These are phyloP conservation scores for Secale cereale DNA, from an alignment of 176 grass and related monocot genomes.

Conservation along the genomic window DNA sequence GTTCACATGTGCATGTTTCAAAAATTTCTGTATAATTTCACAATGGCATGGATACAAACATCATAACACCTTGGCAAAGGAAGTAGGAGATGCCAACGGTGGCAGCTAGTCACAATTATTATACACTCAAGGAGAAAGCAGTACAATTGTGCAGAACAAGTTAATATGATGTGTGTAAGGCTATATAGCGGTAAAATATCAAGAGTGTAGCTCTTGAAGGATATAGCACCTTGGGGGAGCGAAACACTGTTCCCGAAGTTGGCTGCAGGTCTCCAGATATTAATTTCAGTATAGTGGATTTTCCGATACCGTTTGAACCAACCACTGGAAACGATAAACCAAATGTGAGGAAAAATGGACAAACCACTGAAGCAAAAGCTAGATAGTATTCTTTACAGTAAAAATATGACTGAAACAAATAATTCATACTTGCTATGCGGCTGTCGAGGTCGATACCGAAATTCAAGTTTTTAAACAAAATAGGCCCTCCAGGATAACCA, in stretches of 20 bases:
- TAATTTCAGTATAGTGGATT: slow-evolving; percentile 95
- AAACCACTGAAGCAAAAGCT: background rate
- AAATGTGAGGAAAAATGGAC: slow-evolving; percentile 17
- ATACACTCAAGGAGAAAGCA: background rate
- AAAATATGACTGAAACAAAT: background rate
- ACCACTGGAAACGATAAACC: slow-evolving; percentile 66
- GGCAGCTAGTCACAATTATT: background rate
- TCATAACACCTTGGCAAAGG: background rate
- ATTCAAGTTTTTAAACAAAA: slow-evolving; percentile 97
- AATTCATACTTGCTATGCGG: slow-evolving; percentile 85
- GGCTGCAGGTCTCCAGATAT: slow-evolving; percentile 97
- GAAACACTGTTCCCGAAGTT: slow-evolving; percentile 93
- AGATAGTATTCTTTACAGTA: slow-evolving; percentile 1
- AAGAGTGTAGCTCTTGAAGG: background rate
- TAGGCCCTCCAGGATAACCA: slow-evolving; percentile 92
- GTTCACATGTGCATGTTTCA: background rate
- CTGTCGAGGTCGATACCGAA: slow-evolving; percentile 97
- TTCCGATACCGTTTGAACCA: slow-evolving; percentile 96
- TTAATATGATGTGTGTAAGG: background rate
- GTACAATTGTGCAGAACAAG: background rate
- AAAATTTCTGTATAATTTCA: background rate
- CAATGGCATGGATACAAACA: background rate
- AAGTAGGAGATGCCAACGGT: background rate
- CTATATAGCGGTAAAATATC: background rate
- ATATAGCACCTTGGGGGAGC: slow-evolving; percentile 73